Percentiles rank a stretch among this genome's conserved stretches.
phyloP scores from a whole-genome alignment of 495 filamentous ascomycete species.

The Clavariopsis aquatica region DNA sequence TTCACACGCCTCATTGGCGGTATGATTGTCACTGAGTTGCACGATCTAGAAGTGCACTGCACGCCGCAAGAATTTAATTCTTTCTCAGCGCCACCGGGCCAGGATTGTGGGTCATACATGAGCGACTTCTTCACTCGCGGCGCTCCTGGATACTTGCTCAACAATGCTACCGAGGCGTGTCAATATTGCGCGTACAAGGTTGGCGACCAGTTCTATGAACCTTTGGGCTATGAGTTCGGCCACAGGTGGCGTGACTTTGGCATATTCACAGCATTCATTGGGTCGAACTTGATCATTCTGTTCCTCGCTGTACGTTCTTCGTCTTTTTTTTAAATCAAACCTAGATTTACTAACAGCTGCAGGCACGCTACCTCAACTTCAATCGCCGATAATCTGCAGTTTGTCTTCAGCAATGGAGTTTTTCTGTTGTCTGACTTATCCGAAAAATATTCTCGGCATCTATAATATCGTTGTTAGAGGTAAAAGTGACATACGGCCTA shows the following conservation, averaged over 20 bases:
- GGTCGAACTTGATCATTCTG: constrained; percentile 73
- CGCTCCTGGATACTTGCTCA: constrained; percentile 69
- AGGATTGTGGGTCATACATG: constrained; percentile 75
- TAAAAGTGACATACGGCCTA: too few relatives aligned
- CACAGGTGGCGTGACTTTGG: constrained; percentile 78
- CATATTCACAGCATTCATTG: constrained; percentile 71
- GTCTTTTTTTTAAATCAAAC: constrained; percentile 25
- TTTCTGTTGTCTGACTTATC: too few relatives aligned
- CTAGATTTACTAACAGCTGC: constrained; percentile 5
- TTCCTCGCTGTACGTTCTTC: constrained; percentile 63
- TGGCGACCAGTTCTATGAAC: constrained; percentile 74
- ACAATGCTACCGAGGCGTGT: constrained; percentile 63
- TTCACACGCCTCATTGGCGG: constrained; percentile 82
- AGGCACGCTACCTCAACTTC: constrained; percentile 67
- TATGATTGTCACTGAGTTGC: constrained; percentile 73
- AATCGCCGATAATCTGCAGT: constrained; percentile 56
- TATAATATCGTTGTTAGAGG: too few relatives aligned
- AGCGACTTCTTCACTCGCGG: constrained; percentile 61
- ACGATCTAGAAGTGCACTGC: constrained; percentile 64
- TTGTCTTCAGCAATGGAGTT: background rate
- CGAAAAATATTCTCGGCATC: too few relatives aligned
- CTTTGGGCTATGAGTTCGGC: constrained; percentile 63
- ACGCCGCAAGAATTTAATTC: constrained; percentile 56
- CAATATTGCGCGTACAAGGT: constrained; percentile 76
- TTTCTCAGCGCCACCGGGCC: constrained; percentile 61